Evolutionary conservation across 108 stramenopile species (phyloP).

Genomic region (Cyclotella choctawhatcheeana): DNA sequence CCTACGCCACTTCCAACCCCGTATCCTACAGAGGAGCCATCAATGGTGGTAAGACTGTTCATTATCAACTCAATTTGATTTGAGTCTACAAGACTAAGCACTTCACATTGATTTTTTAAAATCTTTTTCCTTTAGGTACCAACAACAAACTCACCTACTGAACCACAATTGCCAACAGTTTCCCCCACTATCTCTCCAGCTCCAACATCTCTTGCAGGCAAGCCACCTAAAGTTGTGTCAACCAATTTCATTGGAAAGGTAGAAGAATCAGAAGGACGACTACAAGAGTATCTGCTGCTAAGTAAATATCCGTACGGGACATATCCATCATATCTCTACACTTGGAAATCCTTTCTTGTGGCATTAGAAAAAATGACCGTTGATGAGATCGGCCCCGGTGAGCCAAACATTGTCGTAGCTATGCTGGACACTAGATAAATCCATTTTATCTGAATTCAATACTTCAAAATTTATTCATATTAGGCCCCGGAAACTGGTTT

Average conservation of each 20-base stretch:
- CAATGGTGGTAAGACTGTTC: not conserved
- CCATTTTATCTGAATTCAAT: too few relatives aligned
- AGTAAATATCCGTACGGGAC: slow-evolving; percentile 39
- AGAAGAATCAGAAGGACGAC: slow-evolving; percentile 1
- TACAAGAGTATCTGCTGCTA: slow-evolving; percentile 24
- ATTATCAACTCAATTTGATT: not conserved
- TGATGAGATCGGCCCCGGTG: slow-evolving; percentile 27
- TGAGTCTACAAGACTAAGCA: too few relatives aligned
- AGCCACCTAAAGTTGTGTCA: slow-evolving; percentile 20
- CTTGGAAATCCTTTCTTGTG: slow-evolving; percentile 32
- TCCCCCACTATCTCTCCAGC: slow-evolving; percentile 23
- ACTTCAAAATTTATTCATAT: not conserved
- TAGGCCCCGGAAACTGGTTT: slow-evolving; percentile 40
- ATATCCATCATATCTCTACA: slow-evolving; percentile 41
- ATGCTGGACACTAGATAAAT: too few relatives aligned
- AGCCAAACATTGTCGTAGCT: not conserved
- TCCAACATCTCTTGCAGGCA: slow-evolving; percentile 27
- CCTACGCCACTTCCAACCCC: slow-evolving; percentile 39
- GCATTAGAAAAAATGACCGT: slow-evolving; percentile 39
- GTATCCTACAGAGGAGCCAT: slow-evolving; percentile 17
- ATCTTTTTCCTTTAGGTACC: slow-evolving; percentile 8
- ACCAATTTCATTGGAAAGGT: slow-evolving; percentile 20
- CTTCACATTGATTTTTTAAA: too few relatives aligned
- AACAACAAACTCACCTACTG: slow-evolving; percentile 20
- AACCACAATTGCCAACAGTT: slow-evolving; percentile 6